phyloP scores from a whole-genome alignment of 1,284 basidiomycete genomes.

The Ceratobasidium sp. region DNA sequence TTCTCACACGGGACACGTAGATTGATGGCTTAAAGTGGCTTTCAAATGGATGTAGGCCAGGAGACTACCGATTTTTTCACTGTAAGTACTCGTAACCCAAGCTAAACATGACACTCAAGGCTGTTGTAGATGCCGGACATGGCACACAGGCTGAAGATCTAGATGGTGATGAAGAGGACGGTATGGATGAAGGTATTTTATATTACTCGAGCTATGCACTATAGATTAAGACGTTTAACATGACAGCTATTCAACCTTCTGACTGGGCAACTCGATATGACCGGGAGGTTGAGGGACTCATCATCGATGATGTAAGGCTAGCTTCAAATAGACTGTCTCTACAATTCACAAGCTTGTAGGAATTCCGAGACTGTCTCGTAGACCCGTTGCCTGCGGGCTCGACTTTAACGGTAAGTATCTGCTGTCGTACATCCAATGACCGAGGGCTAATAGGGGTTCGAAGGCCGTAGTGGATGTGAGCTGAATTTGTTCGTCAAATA shows the following conservation, averaged over 20 bases:
- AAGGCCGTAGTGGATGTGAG: conserved; percentile 42
- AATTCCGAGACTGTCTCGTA: conserved; percentile 31
- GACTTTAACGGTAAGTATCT: conserved; percentile 19
- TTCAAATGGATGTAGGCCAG: conserved; percentile 17
- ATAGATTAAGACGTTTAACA: not conserved
- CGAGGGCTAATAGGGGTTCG: not conserved
- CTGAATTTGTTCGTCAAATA: no score
- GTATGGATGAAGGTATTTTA: conserved; percentile 32
- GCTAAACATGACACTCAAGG: not conserved
- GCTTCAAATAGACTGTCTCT: no score
- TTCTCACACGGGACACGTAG: conserved; percentile 6
- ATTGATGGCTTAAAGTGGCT: conserved; percentile 33
- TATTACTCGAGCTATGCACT: not conserved
- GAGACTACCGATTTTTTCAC: conserved; percentile 39
- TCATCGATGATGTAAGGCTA: conserved; percentile 35
- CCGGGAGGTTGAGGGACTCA: conserved; percentile 22
- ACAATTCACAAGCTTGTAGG: not conserved
- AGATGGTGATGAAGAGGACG: conserved; percentile 43
- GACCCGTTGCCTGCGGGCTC: conserved; percentile 29
- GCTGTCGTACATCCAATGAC: not conserved
- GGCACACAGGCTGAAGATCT: conserved; percentile 40
- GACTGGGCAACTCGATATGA: conserved; percentile 44
- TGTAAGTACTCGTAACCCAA: not conserved
- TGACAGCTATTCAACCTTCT: conserved; percentile 30
- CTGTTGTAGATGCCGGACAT: conserved; percentile 30